phyloP scores from a whole-genome alignment of 2,329 filamentous ascomycete species.

The Dactylonectria estremocensis region DNA sequence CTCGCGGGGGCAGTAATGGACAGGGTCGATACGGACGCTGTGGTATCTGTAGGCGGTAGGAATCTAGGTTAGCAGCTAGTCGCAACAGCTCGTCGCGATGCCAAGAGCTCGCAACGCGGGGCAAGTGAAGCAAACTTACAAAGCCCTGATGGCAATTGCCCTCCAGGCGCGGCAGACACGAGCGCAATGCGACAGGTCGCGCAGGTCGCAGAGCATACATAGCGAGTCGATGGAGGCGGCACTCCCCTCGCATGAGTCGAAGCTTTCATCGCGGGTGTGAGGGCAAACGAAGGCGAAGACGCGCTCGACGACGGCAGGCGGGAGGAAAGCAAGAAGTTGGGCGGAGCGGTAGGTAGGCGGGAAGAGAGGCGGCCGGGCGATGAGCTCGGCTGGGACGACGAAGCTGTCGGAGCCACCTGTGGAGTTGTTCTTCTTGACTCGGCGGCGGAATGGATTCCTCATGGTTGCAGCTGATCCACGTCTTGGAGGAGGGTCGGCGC shows the following conservation, averaged over 20 bases:
- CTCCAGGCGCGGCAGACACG: conserved; percentile 83
- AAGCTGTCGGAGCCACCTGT: conserved; percentile 41
- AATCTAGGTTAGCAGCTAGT: conserved; percentile 30
- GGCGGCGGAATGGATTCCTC: conserved; percentile 56
- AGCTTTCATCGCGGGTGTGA: conserved; percentile 82
- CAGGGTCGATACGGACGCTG: conserved; percentile 92
- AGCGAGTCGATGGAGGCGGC: conserved; percentile 75
- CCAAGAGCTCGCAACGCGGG: conserved; percentile 18
- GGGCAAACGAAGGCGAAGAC: conserved; percentile 90
- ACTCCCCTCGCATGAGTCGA: conserved; percentile 87
- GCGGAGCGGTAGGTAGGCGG: conserved; percentile 60
- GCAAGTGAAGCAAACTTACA: conserved; percentile 68
- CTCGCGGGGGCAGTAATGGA: conserved; percentile 95
- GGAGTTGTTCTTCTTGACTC: conserved; percentile 50
- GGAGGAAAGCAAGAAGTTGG: conserved; percentile 68
- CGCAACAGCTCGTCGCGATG: background rate
- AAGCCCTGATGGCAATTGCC: conserved; percentile 61
- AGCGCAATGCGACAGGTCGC: conserved; percentile 86
- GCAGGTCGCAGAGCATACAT: conserved; percentile 94
- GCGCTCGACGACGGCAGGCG: conserved; percentile 77
- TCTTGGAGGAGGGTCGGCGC: conserved; percentile 16
- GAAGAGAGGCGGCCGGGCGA: conserved; percentile 48
- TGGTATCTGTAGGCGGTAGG: conserved; percentile 73
- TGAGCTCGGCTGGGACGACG: conserved; percentile 49
- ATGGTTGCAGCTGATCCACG: conserved; percentile 46